A percentile compares a stretch with the other conserved stretches of the same genome.
phyloP scores from a whole-genome alignment of 106 monocot species.

The Phalaenopsis aphrodite region DNA sequence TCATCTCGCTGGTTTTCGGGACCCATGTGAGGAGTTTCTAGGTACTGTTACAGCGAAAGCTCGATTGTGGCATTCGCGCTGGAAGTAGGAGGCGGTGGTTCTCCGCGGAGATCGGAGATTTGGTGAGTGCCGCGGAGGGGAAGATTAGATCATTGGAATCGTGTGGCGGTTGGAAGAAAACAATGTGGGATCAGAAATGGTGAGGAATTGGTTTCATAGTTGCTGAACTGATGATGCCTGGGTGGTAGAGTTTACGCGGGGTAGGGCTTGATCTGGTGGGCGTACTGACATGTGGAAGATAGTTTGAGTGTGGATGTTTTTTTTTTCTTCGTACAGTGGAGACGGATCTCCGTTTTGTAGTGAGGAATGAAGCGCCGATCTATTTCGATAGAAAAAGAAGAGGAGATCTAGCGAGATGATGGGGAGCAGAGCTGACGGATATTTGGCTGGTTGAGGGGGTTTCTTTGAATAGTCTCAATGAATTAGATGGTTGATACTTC shows the following conservation, averaged over 20 bases:
- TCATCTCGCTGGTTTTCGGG: background rate
- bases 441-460: too few relatives aligned
- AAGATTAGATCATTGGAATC: background rate
- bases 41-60: background rate
- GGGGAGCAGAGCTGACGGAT: background rate
- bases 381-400: background rate
- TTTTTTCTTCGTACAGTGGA: background rate
- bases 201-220: background rate
- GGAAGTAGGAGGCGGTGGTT: background rate
- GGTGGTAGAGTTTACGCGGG: background rate
- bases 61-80: background rate
- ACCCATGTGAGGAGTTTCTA: background rate
- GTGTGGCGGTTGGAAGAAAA: background rate
- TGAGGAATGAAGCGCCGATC: constrained; percentile 9
- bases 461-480: background rate
- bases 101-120: background rate
- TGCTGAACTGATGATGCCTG: background rate
- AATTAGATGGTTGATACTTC: background rate
- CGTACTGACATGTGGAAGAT: background rate
- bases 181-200: background rate
- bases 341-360: constrained; percentile 13
- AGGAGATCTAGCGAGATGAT: background rate
- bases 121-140: background rate
- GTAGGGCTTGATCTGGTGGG: background rate
- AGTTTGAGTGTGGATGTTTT: background rate